Conservation (phyloP, 441 rosid genomes). For the Erodium moschatum region DNA sequence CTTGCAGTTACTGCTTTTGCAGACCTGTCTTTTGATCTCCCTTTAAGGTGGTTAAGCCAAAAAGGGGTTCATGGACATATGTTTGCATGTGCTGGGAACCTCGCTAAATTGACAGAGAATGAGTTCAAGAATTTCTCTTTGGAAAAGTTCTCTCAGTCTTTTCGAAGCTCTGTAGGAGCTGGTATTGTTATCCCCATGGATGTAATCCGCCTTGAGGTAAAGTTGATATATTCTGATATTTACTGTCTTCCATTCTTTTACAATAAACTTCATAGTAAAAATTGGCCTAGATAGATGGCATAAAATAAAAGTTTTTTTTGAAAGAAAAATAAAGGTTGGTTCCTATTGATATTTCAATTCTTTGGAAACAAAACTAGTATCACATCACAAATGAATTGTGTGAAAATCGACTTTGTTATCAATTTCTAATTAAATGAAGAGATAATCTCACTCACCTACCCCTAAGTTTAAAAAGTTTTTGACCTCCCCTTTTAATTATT, state of each 20-base stretch:
- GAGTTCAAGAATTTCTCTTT: slow-evolving; percentile 46
- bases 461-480: too few species aligned
- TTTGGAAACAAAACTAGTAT: too few species aligned
- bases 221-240: slow-evolving; percentile 19
- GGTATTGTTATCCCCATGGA: slow-evolving; percentile 73
- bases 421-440: not conserved
- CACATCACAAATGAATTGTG: not conserved
- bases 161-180: slow-evolving; percentile 64
- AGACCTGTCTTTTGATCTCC: slow-evolving; percentile 83
- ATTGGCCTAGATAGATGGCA: not conserved
- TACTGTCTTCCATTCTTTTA: not conserved
- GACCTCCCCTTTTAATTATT: too few species aligned
- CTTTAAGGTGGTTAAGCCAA: slow-evolving; percentile 61
- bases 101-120: slow-evolving; percentile 56
- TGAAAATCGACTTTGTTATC: slow-evolving; percentile 1
- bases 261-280: not conserved
- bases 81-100: slow-evolving; percentile 74
- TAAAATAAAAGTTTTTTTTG: not conserved
- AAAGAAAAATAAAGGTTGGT: not conserved
- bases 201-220: slow-evolving; percentile 74
- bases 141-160: slow-evolving; percentile 45
- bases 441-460: not conserved
- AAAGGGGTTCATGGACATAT: slow-evolving; percentile 80
- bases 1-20: slow-evolving; percentile 72
- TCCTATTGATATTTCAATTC: not conserved